Evolutionary conservation across 2,329 filamentous ascomycete genomes (phyloP), one percentile per base, ranked within the genome.

Genomic region (Clarireedia monteithiana): DNA sequence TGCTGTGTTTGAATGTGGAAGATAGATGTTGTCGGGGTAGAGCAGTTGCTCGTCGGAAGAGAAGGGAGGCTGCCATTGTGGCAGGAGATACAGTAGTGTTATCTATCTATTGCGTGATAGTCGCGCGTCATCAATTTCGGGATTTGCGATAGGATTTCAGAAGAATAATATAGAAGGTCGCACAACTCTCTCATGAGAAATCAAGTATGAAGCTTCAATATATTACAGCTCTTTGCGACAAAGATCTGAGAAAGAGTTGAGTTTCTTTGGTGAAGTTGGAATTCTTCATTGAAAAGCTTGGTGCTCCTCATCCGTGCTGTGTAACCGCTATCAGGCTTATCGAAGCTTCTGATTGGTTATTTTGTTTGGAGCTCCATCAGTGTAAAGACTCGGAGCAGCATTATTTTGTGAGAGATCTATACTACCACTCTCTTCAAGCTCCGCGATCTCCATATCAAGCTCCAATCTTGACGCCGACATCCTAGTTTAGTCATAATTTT

Each of bases 61-160:
- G 57, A n/a, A 65, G 34, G 38, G 59, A 47, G 58, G 62, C 58
- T 61, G 59, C 62, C 64, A 61, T 63, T 63, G 65, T 68, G 59
- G 63, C 63, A 63, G 63, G 59, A 46, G 42, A 14, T 46, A 7
- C 49, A 26, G 39, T 55, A 36, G 49, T 55, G 53, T 50, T 55
- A 55, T 50, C 53, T 42, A 42, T 42, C 6, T 46, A 48, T 45
- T 49, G 49, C 47, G 42, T 46, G n/a, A 46, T 46, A 46, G 24
- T 46, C 39, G 39, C 9, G 39, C n/a, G n/a, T n/a, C 39, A 42
- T 42, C 9, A 42, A 42, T 14, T 42, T 17, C 20, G 39, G 5
- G 15, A 14, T 20, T 42, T 42, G n/a, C 15, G 9, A 42, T 20
- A 20, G 20, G 5, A 42, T n/a, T 7, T 17, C 7, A 42, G 5